Base-by-base conservation (phyloP, 169 alveolate species). In the Cryptosporidium xiaoi region DNA sequence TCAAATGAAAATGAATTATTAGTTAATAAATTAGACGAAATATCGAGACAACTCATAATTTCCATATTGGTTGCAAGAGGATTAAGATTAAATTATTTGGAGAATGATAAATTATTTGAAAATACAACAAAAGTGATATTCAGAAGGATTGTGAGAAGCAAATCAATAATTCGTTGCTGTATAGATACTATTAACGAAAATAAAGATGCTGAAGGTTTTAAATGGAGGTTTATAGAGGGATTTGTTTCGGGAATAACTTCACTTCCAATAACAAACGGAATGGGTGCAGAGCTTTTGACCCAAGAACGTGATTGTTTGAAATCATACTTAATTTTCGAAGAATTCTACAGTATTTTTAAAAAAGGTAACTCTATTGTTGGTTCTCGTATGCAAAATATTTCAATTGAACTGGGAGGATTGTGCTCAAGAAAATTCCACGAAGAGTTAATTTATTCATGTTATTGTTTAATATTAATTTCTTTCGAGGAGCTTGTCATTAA, bases 241-340 rank as follows among this genome's bases (percentile, higher is more conserved):
- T 69, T 53, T 69, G 51, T 69, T 51, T 27, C 65, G 18, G 44
- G 24, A 4, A 2, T 69, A 55, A 69, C 51, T 51, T 29, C 83
- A 20, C 83, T 69, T 53, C 83, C 83, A 3, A 18, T 69, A 34
- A 69, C 56, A 20, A 34, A 20, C 29, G 67, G 67, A 33, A 24
- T 1, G 2, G 83, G 56, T 69, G 40, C 56, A n/a, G 16, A 4
- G 51, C 31, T 51, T 29, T 53, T 69, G 40, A 69, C 53, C 27
- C 16, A 69, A 69, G 83, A 69, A 15, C 51, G 83, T 51, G 83
- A 69, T 53, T 69, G 83, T 7, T 51, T 69, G 51, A 69, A 69
- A 53, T 69, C 65, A 7, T 69, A 69, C 18, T 69, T 69, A 36
- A 12, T 69, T 51, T 64, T 51, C 2, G 51, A 55, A 33, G 67